Conservation (phyloP, 306 rosid species). For the Acacia acuminata region DNA sequence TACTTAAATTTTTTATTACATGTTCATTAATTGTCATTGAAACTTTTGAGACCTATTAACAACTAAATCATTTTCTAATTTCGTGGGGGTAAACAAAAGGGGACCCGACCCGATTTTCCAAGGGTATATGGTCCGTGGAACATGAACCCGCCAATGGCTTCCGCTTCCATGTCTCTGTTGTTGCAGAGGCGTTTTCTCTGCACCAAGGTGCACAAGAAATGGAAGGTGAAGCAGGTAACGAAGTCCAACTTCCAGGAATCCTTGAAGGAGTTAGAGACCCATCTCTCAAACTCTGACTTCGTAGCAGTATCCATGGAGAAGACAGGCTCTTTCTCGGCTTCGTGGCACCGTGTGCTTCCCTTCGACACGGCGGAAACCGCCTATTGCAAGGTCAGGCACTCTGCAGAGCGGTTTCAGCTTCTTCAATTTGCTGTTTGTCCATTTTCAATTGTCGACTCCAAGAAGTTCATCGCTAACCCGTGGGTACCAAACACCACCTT, state of each 20-base stretch:
- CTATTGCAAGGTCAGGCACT: constrained; percentile 62
- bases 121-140: neutral
- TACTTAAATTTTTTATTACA: too few species aligned
- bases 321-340: constrained; percentile 64
- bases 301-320: constrained; percentile 67
- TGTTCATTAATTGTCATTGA: too few species aligned
- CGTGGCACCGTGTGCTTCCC: constrained; percentile 69
- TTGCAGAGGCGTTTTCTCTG: constrained; percentile 53
- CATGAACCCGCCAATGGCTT: neutral
- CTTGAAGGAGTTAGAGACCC: constrained; percentile 52
- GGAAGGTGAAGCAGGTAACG: constrained; percentile 77
- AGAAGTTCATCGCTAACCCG: constrained; percentile 73
- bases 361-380: constrained; percentile 67
- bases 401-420: constrained; percentile 77
- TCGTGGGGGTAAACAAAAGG: neutral
- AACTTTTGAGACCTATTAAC: too few species aligned
- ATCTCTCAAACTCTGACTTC: constrained; percentile 63
- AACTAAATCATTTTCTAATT: too few species aligned
- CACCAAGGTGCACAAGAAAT: constrained; percentile 32
- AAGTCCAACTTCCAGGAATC: constrained; percentile 61
- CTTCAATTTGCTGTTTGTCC: constrained; percentile 89
- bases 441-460: constrained; percentile 53
- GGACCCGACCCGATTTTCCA: neutral
- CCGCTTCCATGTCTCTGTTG: constrained; percentile 31
- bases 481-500: constrained; percentile 28